Evolutionary conservation across 176 grass and related monocot genomes (phyloP), one percentile per base, ranked within the genome.

Genomic region (Triticum monococcum): DNA sequence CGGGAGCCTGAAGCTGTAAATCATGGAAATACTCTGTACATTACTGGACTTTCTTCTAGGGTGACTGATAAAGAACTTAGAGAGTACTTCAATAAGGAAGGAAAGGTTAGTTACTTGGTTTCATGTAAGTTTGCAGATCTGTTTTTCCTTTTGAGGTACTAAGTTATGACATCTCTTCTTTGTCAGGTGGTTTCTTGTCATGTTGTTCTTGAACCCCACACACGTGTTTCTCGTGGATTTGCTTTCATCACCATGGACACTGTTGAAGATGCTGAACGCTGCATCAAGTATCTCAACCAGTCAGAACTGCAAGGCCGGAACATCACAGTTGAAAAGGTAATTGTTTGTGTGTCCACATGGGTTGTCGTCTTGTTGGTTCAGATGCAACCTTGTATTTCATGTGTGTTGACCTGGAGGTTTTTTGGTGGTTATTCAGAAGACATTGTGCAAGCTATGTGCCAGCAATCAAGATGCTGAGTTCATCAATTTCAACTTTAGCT

Each of bases 371-470:
- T 75, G 31, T 64, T 87, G 64, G 86, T 76, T 38, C 31, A 40
- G 23, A 83, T 86, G 85, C 33, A 26, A 8, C 33, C 24, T 90
- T 56, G 38, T 93, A 38, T 86, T 74, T 83, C 68, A 43, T 75
- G 60, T 70, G 38, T 88, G 79, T 90, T 93, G 86, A 93, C 91
- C 80, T 90, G 85, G 88, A 90, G 79, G 91, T 90, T 93, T 93
- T 91, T 93, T 90, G 88, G 88, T 86, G 88, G 90, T 93, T 88
- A 90, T 93, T 93, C 92, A 93, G 92, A 93, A 93, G 88, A 88
- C 67, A 90, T 88, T 91, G 88, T 85, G 75, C 89, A 88, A 93
- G 92, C 82, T 89, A 83, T 91, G 85, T 82, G 86, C 89, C 89
- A 92, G 89, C 88, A 95, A 78, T 82, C 91, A 91, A 93, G 91